Conservation (phyloP, 164 flowering plant species). For the Stephania yunnanensis region DNA sequence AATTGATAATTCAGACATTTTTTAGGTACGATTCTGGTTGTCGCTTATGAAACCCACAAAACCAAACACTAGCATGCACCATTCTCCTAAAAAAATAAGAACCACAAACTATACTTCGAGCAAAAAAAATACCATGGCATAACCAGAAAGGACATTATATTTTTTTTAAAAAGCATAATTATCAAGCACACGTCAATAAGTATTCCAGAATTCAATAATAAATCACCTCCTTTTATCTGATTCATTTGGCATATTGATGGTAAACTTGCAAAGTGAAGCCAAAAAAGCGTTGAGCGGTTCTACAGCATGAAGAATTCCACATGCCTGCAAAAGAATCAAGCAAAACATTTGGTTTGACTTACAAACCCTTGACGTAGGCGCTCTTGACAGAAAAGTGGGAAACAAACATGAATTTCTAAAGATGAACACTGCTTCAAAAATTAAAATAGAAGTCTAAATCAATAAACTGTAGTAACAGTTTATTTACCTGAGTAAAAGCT, state of each 20-base stretch:
- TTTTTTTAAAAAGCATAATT: no score
- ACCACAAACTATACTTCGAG: no score
- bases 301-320: slow-evolving; percentile 88
- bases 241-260: slow-evolving; percentile 71
- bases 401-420: slow-evolving; percentile 4
- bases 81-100: no score
- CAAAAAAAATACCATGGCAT: no score
- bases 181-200: no score
- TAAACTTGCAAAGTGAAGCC: slow-evolving; percentile 97
- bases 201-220: neutral
- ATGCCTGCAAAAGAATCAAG: slow-evolving; percentile 49
- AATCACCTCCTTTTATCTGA: slow-evolving; percentile 71
- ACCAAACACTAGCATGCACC: no score
- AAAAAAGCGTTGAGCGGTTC: slow-evolving; percentile 93
- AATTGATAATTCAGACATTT: no score
- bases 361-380: neutral
- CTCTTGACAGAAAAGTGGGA: neutral
- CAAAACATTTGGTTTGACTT: slow-evolving; percentile 6
- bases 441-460: neutral
- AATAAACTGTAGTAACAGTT: neutral
- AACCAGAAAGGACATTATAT: no score
- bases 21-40: no score
- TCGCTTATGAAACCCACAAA: no score
- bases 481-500: slow-evolving; percentile 93
- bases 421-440: neutral